Evolutionary conservation across 352 stramenopile genomes (phyloP).

Genomic region (Hyphochytrium catenoides): DNA sequence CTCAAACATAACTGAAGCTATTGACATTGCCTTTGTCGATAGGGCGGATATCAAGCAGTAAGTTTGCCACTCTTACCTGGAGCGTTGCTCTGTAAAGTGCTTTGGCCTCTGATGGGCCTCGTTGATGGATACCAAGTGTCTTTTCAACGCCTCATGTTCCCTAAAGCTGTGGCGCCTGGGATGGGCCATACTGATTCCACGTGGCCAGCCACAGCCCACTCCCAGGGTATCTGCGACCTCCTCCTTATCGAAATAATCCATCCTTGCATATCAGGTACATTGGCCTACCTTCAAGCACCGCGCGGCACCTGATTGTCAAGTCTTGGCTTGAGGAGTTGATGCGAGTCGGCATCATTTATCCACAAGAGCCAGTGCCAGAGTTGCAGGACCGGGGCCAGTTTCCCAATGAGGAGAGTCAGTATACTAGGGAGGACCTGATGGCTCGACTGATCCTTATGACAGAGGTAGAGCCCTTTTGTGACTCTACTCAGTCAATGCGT

Average conservation of each 20-base stretch:
- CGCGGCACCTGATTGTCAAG: slow-evolving; percentile 51
- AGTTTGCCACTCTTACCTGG: slow-evolving; percentile 7
- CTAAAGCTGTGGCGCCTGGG: too few relatives aligned
- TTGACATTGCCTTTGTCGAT: slow-evolving; percentile 76
- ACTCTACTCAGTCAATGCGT: slow-evolving; percentile 7
- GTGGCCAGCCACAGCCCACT: too few relatives aligned
- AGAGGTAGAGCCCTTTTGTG: slow-evolving; percentile 15
- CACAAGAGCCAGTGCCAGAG: not conserved
- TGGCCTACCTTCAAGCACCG: slow-evolving; percentile 22
- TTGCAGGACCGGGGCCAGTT: slow-evolving; percentile 4
- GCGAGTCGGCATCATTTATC: slow-evolving; percentile 30
- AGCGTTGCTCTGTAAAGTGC: not conserved
- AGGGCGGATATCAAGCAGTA: slow-evolving; percentile 74
- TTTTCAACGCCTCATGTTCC: too few relatives aligned
- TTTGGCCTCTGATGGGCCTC: too few relatives aligned
- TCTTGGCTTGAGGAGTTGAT: slow-evolving; percentile 52
- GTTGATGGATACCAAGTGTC: too few relatives aligned
- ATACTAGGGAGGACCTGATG: slow-evolving; percentile 7
- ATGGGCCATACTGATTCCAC: too few relatives aligned
- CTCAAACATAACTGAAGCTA: slow-evolving; percentile 69
- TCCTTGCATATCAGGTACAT: slow-evolving; percentile 12
- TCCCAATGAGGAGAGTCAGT: slow-evolving; percentile 12
- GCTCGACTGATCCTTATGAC: too few relatives aligned
- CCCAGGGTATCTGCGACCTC: too few relatives aligned
- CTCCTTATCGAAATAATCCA: not conserved